Conservation (phyloP, 75 land plant genomes). For the Cryptomeria japonica region DNA sequence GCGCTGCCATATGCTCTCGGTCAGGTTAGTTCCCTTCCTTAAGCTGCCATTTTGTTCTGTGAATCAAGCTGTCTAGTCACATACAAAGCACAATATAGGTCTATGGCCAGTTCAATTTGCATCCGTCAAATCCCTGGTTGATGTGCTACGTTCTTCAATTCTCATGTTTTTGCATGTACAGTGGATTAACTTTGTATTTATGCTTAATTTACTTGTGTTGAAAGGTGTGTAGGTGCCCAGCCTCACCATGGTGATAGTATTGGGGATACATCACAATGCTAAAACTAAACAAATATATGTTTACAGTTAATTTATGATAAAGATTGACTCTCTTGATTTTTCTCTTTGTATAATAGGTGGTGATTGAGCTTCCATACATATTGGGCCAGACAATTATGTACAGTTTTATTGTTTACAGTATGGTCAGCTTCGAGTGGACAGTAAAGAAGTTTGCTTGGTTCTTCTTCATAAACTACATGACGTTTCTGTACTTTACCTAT, state of each 20-base stretch:
- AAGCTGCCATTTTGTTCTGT: background rate
- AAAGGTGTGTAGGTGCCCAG: too few species aligned
- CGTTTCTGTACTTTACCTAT: slow-evolving; percentile 80
- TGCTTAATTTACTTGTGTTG: too few species aligned
- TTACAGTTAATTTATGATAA: too few species aligned
- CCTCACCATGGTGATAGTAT: too few species aligned
- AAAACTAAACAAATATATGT: background rate
- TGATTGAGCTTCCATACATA: slow-evolving; percentile 37
- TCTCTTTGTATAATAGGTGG: slow-evolving; percentile 19
- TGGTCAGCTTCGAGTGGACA: slow-evolving; percentile 86
- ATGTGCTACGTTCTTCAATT: too few species aligned
- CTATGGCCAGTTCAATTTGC: too few species aligned
- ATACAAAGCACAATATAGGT: too few species aligned
- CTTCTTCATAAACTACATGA: slow-evolving; percentile 66
- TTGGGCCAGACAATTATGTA: slow-evolving; percentile 24
- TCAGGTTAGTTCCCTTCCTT: slow-evolving; percentile 44
- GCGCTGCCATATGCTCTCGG: slow-evolving; percentile 77
- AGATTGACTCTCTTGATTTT: background rate
- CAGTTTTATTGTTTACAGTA: slow-evolving; percentile 29
- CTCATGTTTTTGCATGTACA: too few species aligned
- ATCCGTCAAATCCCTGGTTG: too few species aligned
- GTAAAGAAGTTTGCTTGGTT: slow-evolving; percentile 84
- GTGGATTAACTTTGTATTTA: too few species aligned
- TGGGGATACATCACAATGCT: too few species aligned
- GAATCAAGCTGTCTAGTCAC: background rate